phyloP scores from a whole-genome alignment of 2,329 filamentous ascomycete genomes.

The Penicillium hordei region DNA sequence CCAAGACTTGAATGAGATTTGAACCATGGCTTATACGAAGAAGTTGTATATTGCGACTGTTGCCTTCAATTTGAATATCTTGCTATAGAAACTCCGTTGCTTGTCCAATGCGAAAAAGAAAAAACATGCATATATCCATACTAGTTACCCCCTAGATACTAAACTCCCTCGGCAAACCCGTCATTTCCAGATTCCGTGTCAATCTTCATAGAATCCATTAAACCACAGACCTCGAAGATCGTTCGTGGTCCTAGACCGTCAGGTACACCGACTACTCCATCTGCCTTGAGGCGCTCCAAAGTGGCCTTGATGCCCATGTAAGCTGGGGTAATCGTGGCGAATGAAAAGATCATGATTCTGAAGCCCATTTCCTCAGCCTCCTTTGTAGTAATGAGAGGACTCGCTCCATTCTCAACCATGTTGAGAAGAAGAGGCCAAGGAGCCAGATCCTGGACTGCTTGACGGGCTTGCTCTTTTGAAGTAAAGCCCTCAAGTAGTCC shows the following conservation, averaged over 20 bases:
- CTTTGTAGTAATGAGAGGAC: slow-evolving; percentile 38
- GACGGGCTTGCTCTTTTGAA: slow-evolving; percentile 36
- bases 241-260: slow-evolving; percentile 35
- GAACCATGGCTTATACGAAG: too few species aligned
- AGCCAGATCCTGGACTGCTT: slow-evolving; percentile 39
- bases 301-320: slow-evolving; percentile 38
- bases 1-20: not conserved
- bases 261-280: slow-evolving; percentile 37
- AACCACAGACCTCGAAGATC: slow-evolving; percentile 43
- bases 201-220: slow-evolving; percentile 42
- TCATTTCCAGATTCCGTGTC: slow-evolving; percentile 41
- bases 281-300: slow-evolving; percentile 35
- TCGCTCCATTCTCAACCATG: slow-evolving; percentile 46
- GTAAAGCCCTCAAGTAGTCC: slow-evolving; percentile 45
- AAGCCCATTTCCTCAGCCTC: slow-evolving; percentile 45
- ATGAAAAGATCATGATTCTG: slow-evolving; percentile 46
- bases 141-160: not conserved
- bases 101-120: not conserved
- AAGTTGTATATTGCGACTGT: not conserved
- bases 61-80: not conserved
- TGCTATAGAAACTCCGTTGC: not conserved
- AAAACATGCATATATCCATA: not conserved
- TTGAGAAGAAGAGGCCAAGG: slow-evolving; percentile 45
- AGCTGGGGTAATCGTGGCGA: slow-evolving; percentile 39
- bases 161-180: slow-evolving; percentile 32